Conservation (phyloP, 108 stramenopile species). For the Craspedostauros australis region DNA sequence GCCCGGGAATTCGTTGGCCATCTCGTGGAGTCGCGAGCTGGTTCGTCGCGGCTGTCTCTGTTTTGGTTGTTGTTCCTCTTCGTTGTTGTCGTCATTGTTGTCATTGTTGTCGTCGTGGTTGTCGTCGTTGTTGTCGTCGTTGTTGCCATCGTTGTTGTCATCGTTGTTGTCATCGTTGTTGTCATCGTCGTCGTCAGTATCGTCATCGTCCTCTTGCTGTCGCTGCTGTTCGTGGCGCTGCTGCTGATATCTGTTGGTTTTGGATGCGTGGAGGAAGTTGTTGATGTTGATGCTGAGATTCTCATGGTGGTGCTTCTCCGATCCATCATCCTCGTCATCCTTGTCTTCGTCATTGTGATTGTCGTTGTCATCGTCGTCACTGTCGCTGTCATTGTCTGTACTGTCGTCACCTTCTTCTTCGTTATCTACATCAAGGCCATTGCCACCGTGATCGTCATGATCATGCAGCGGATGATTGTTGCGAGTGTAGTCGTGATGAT, state of each 20-base stretch:
- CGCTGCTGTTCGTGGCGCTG: too few relatives aligned
- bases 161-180: background rate
- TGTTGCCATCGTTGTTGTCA: background rate
- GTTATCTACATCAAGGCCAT: too few relatives aligned
- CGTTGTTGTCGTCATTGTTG: background rate
- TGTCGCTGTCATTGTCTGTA: background rate
- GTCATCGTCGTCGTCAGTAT: background rate
- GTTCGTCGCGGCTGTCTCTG: too few relatives aligned
- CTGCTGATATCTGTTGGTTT: background rate
- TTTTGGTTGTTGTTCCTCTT: too few relatives aligned
- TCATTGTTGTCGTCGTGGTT: background rate
- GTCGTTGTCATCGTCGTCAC: background rate
- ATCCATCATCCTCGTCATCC: background rate
- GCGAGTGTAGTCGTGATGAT: too few relatives aligned
- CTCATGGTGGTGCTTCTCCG: background rate
- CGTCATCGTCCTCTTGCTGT: background rate
- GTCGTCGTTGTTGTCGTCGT: too few relatives aligned
- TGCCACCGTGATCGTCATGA: too few relatives aligned
- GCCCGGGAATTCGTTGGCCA: too few relatives aligned
- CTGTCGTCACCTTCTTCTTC: background rate
- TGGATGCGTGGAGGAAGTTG: background rate
- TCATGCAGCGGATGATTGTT: too few relatives aligned
- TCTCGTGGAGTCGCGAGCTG: too few relatives aligned
- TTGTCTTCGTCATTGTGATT: background rate
- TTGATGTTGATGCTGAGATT: background rate